phyloP scores from a whole-genome alignment of 2,329 filamentous ascomycete species.

The Cercospora brassicicola region DNA sequence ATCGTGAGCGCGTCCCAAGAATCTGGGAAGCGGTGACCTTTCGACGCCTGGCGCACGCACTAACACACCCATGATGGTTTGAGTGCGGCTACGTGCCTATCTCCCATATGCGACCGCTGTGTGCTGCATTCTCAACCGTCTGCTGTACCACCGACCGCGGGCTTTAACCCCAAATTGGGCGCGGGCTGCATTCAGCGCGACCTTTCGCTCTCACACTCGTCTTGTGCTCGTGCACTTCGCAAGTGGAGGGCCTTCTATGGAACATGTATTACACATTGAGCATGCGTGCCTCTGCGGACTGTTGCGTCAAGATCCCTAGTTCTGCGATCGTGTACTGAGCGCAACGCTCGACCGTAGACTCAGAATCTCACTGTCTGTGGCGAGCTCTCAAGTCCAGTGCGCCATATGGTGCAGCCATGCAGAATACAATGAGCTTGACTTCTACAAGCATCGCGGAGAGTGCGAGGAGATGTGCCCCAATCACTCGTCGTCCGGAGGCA shows the following conservation, averaged over 20 bases:
- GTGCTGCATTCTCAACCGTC: neutral
- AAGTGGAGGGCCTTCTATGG: neutral
- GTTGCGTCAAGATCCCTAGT: neutral
- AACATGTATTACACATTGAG: neutral
- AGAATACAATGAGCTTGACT: neutral
- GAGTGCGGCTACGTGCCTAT: neutral
- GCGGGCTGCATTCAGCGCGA: neutral
- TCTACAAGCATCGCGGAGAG: neutral
- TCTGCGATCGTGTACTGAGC: neutral
- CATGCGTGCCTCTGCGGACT: neutral
- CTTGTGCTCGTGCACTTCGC: neutral
- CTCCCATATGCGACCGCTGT: neutral
- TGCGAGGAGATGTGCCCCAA: neutral
- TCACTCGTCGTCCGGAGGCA: constrained; percentile 87
- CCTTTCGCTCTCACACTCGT: neutral
- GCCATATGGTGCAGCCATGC: neutral
- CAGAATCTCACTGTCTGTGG: neutral
- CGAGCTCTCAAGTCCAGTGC: neutral
- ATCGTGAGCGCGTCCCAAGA: neutral
- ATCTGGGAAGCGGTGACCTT: constrained; percentile 1
- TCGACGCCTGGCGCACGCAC: neutral
- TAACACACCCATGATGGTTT: neutral
- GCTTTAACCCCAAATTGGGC: neutral
- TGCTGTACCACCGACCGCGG: neutral
- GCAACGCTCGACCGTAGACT: neutral